Conservation (phyloP, 1,139 yeast genomes). For the Debaryomyces robertsiae region DNA sequence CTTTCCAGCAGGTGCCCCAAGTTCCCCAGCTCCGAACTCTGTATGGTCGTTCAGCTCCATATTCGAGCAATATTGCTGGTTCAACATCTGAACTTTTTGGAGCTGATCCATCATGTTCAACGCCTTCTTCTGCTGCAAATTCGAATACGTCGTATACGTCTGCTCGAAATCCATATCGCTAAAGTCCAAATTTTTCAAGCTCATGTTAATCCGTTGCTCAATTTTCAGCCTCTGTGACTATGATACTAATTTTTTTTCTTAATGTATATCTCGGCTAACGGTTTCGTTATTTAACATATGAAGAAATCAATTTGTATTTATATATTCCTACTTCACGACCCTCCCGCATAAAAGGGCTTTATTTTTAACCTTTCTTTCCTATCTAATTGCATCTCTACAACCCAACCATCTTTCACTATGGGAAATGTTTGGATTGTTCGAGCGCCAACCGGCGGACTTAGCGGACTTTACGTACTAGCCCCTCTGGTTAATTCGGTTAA, state of each 20-base stretch:
- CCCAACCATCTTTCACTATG: too few relatives aligned
- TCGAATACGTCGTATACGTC: constrained; percentile 45
- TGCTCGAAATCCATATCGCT: constrained; percentile 51
- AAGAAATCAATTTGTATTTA: constrained; percentile 5
- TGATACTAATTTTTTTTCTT: too few relatives aligned
- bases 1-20: constrained; percentile 10
- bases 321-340: background rate
- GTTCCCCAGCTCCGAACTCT: constrained; percentile 8
- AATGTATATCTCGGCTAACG: too few relatives aligned
- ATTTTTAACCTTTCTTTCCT: too few relatives aligned
- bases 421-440: too few relatives aligned
- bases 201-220: constrained; percentile 6
- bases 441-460: constrained; percentile 3
- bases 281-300: constrained; percentile 1
- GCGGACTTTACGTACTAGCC: constrained; percentile 3
- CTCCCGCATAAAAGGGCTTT: background rate
- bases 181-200: constrained; percentile 5
- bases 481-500: constrained; percentile 4
- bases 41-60: constrained; percentile 1
- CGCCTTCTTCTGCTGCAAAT: constrained; percentile 45
- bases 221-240: background rate
- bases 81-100: constrained; percentile 41
- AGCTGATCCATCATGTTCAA: constrained; percentile 39
- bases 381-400: too few relatives aligned
- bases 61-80: constrained; percentile 22